A percentile compares a stretch with the other conserved stretches of the same genome.
phyloP scores from a whole-genome alignment of 768 basidiomycete species.

The Agrocybe praecox region DNA sequence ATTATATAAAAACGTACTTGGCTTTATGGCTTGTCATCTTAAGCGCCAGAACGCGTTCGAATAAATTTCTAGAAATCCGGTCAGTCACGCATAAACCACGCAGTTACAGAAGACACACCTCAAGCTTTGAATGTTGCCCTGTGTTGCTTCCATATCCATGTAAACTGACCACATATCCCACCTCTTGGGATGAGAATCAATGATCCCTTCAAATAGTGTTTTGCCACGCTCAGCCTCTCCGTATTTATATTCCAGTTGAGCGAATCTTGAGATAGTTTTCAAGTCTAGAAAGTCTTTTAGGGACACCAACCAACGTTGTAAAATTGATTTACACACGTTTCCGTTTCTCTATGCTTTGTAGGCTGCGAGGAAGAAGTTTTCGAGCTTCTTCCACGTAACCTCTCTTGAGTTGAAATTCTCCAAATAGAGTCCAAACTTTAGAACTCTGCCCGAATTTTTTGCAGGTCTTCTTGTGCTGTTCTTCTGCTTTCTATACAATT shows the following conservation, averaged over 20 bases:
- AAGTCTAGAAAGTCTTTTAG: conserved; percentile 57
- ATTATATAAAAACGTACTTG: conserved; percentile 61
- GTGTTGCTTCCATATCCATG: conserved; percentile 92
- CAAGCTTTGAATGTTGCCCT: conserved; percentile 76
- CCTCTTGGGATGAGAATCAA: conserved; percentile 93
- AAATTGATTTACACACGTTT: conserved; percentile 68
- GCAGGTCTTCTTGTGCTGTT: conserved; percentile 82
- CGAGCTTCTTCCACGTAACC: conserved; percentile 81
- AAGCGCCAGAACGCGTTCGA: conserved; percentile 76
- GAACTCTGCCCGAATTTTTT: conserved; percentile 96
- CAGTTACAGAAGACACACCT: conserved; percentile 46
- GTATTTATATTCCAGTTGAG: conserved; percentile 91
- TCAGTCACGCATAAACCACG: not conserved
- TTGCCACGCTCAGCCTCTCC: conserved; percentile 95
- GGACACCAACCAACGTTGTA: not conserved
- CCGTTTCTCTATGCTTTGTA: conserved; percentile 90
- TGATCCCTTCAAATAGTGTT: conserved; percentile 94
- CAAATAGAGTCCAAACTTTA: conserved; percentile 91
- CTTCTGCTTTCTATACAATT: conserved; percentile 79
- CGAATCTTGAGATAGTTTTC: conserved; percentile 94
- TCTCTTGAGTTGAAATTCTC: conserved; percentile 76
- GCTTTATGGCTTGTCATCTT: conserved; percentile 97
- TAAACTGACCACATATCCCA: conserved; percentile 97
- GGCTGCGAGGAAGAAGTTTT: conserved; percentile 80
- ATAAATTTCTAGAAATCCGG: conserved; percentile 63